Percentiles rank a stretch among this genome's conserved stretches.
phyloP scores from a whole-genome alignment of 208 protist genomes.

The Trypanosomatidae sp. region DNA sequence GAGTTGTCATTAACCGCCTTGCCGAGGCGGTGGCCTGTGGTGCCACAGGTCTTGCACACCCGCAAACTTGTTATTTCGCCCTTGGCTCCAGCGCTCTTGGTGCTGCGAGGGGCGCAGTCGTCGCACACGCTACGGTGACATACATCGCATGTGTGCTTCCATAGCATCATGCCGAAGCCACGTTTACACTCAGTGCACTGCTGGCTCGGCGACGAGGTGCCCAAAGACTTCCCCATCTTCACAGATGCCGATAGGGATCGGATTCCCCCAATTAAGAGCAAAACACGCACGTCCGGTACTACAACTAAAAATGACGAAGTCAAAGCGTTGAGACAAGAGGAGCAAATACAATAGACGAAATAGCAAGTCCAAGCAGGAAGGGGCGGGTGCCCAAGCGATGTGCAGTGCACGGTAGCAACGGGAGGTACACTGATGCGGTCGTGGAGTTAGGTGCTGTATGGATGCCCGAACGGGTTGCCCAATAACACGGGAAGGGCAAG shows the following conservation, averaged over 20 bases:
- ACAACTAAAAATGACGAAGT: not conserved
- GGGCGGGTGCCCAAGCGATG: not conserved
- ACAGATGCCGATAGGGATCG: not conserved
- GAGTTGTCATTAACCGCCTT: not conserved
- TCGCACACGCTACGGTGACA: constrained; percentile 65
- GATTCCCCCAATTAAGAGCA: not conserved
- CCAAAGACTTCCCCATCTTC: constrained; percentile 4
- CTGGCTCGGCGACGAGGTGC: not conserved
- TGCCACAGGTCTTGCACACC: constrained; percentile 23
- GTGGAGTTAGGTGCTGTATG: not conserved
- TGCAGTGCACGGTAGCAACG: not conserved
- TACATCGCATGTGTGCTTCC: constrained; percentile 47
- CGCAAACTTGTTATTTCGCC: constrained; percentile 16
- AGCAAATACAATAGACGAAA: not conserved
- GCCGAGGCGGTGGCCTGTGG: constrained; percentile 16
- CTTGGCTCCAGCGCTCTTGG: constrained; percentile 8
- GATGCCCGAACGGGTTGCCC: not conserved
- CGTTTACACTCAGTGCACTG: constrained; percentile 51
- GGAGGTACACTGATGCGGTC: not conserved
- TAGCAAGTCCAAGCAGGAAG: not conserved
- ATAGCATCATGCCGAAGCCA: constrained; percentile 48
- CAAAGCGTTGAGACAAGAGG: not conserved
- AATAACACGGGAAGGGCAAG: not conserved
- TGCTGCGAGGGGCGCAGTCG: constrained; percentile 48
- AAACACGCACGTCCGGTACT: not conserved